These are phyloP conservation scores for Myriosclerotinia scirpicola DNA, from an alignment of 2,329 filamentous ascomycete species.

Conservation along the genomic window DNA sequence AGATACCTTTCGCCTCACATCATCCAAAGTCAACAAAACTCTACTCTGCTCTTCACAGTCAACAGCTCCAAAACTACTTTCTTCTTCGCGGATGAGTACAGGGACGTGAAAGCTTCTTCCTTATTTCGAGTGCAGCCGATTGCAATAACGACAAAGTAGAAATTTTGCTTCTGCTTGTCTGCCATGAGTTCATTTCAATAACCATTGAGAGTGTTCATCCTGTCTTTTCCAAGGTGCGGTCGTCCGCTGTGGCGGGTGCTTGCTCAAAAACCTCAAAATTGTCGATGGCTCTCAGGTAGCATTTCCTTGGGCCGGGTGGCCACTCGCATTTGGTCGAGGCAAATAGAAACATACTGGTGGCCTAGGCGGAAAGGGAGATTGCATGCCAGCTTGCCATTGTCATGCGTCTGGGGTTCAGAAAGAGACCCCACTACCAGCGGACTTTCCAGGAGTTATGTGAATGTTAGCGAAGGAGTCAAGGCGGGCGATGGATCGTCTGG, in stretches of 20 bases:
- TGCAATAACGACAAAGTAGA: conserved; percentile 18
- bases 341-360: conserved; percentile 36
- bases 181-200: conserved; percentile 39
- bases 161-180: conserved; percentile 37
- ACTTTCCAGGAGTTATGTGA: conserved; percentile 10
- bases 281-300: conserved; percentile 46
- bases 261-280: conserved; percentile 46
- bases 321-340: conserved; percentile 33
- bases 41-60: not conserved
- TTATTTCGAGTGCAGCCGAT: conserved; percentile 12
- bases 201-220: conserved; percentile 44
- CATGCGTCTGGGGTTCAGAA: conserved; percentile 9
- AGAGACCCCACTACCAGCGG: not conserved
- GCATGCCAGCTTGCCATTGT: not conserved
- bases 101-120: conserved; percentile 13
- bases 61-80: not conserved
- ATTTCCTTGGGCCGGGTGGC: conserved; percentile 46
- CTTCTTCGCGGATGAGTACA: conserved; percentile 26
- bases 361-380: conserved; percentile 31
- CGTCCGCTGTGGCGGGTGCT: conserved; percentile 47
- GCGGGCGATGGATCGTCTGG: not conserved
- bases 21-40: not conserved
- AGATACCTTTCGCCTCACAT: not conserved
- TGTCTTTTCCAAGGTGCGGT: conserved; percentile 45
- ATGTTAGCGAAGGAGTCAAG: not conserved